Percentiles rank a stretch among this genome's conserved stretches.
Evolutionary conservation across 2,329 filamentous ascomycete genomes (phyloP).

Genomic region (Penicillium sp.): DNA sequence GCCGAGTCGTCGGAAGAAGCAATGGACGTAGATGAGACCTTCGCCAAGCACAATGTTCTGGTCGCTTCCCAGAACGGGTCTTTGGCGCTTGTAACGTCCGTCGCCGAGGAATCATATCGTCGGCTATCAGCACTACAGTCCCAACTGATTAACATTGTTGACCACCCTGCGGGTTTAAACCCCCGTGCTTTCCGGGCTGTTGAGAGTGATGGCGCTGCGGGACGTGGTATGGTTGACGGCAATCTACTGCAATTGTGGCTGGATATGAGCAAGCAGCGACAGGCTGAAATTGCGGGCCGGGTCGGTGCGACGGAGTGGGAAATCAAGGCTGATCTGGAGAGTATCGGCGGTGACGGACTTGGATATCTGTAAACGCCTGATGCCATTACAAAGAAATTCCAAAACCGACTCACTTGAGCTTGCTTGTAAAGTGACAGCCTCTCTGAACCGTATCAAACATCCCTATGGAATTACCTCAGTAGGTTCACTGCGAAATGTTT

Average conservation of each 20-base stretch:
- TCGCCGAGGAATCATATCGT: slow-evolving; percentile 78
- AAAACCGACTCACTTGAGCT: not conserved
- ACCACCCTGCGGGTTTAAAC: slow-evolving; percentile 77
- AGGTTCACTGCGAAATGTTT: not conserved
- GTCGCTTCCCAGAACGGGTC: slow-evolving; percentile 73
- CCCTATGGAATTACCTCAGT: not conserved
- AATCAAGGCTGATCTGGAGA: slow-evolving; percentile 68
- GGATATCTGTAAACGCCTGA: slow-evolving; percentile 36
- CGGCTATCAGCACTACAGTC: slow-evolving; percentile 77
- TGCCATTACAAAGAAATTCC: not conserved
- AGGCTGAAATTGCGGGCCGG: slow-evolving; percentile 70
- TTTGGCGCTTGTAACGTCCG: slow-evolving; percentile 71
- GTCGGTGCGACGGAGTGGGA: slow-evolving; percentile 68
- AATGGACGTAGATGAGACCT: slow-evolving; percentile 39
- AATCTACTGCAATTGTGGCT: slow-evolving; percentile 71
- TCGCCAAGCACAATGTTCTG: slow-evolving; percentile 57
- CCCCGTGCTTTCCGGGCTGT: slow-evolving; percentile 71
- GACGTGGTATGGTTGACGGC: slow-evolving; percentile 73
- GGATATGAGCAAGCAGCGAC: slow-evolving; percentile 69
- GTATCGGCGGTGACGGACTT: slow-evolving; percentile 63
- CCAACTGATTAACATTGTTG: slow-evolving; percentile 73
- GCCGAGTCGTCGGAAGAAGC: slow-evolving; percentile 36
- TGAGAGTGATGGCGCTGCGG: slow-evolving; percentile 49
- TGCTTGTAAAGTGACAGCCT: not conserved
- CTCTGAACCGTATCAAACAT: not conserved